Percentiles rank a stretch among this genome's conserved stretches.
phyloP scores from a whole-genome alignment of 768 basidiomycete species.

The Hygrophorus russula region DNA sequence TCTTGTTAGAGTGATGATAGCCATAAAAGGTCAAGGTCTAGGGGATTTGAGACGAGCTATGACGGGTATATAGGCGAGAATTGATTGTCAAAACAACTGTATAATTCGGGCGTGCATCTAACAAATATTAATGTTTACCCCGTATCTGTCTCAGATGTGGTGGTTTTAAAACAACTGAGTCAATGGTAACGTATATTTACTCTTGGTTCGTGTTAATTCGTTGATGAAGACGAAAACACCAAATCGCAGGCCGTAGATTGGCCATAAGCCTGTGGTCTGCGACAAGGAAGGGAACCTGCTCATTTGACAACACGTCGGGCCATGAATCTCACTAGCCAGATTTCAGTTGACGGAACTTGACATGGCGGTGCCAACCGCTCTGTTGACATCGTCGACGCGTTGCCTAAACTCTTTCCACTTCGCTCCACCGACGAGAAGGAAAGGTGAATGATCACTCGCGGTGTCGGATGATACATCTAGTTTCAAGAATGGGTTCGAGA shows the following conservation, averaged over 20 bases:
- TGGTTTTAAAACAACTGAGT: constrained; percentile 60
- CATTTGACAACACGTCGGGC: neutral
- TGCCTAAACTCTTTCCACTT: constrained; percentile 62
- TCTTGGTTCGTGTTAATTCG: constrained; percentile 37
- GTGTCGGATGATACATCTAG: constrained; percentile 40
- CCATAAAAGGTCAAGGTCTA: constrained; percentile 54
- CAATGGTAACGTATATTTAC: constrained; percentile 58
- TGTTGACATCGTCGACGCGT: constrained; percentile 66
- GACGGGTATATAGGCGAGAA: constrained; percentile 22
- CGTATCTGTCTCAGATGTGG: constrained; percentile 92
- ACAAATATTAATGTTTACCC: constrained; percentile 38
- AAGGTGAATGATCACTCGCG: constrained; percentile 38
- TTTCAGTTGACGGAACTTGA: constrained; percentile 6
- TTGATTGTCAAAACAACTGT: no score
- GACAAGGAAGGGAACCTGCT: constrained; percentile 9
- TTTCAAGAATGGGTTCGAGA: constrained; percentile 80
- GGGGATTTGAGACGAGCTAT: constrained; percentile 36
- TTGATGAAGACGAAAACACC: neutral
- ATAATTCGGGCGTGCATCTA: constrained; percentile 2
- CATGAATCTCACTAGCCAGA: neutral
- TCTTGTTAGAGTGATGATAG: constrained; percentile 58
- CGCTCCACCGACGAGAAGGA: constrained; percentile 47
- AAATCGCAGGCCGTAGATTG: constrained; percentile 12
- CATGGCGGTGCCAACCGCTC: constrained; percentile 37
- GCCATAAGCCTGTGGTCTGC: constrained; percentile 10